These are phyloP conservation scores for Fusarium sp. DNA, from an alignment of 2,329 filamentous ascomycete genomes.

Conservation along the genomic window DNA sequence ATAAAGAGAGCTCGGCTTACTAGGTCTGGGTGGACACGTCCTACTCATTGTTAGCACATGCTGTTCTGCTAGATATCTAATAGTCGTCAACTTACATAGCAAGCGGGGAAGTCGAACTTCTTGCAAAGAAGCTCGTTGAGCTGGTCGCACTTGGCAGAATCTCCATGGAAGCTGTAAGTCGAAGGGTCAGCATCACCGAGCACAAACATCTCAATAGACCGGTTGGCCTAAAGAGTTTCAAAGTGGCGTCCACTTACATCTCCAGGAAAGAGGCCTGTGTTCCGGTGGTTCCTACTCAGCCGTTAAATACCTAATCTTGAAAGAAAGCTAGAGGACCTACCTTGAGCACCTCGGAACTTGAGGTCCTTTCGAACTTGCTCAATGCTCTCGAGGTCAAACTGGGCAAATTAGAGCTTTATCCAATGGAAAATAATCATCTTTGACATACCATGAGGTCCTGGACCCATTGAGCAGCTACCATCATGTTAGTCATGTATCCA, in stretches of 20 bases:
- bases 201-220: background rate
- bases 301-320: background rate
- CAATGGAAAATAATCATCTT: background rate
- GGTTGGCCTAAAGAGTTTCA: background rate
- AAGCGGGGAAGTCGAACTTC: conserved; percentile 64
- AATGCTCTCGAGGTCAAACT: background rate
- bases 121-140: conserved; percentile 68
- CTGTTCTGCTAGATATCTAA: background rate
- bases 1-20: background rate
- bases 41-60: background rate
- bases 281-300: conserved; percentile 61
- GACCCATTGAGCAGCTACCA: background rate
- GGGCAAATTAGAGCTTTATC: background rate
- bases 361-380: background rate
- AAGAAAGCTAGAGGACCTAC: background rate
- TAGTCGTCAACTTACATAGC: conserved; percentile 49
- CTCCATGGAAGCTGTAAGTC: conserved; percentile 55
- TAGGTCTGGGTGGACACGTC: conserved; percentile 72
- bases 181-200: background rate
- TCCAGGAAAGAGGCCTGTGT: conserved; percentile 79
- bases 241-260: conserved; percentile 11
- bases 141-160: conserved; percentile 62
- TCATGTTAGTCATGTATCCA: background rate
- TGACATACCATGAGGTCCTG: background rate
- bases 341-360: background rate